Evolutionary conservation across 345 rosid species (phyloP), one percentile per base, ranked within the genome.

Genomic region (Jatropha curcas): DNA sequence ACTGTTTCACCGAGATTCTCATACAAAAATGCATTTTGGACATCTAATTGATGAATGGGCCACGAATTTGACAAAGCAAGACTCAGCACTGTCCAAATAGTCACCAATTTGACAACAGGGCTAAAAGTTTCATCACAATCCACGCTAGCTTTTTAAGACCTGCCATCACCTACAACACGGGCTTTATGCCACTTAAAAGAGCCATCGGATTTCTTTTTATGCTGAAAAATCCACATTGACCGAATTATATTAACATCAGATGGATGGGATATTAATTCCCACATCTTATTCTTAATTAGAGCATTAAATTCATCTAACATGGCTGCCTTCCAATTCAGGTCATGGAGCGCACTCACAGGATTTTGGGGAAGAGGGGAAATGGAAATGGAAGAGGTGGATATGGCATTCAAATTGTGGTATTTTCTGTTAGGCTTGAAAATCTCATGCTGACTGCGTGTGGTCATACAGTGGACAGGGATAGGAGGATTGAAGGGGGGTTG

Each of bases 111-210:
- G 7, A 66, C 70, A 11, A 66, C 37, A 3, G 35, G 70, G 28
- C 70, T 48, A 48, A 66, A 66, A 0, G 58, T 66, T 4, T 66
- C 59, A 0, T 51, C 71, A 67, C 27, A 67, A n/a, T 67, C 59
- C 3, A 50, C 25, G 3, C 71, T 45, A 9, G 2, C 28, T 19
- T 45, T 50, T 22, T 65, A 53, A n/a, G 55, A 19, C 31, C 31
- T 37, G 14, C 56, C 57, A 41, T 43, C 53, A 66, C 53, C 70
- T n/a, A 66, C 70, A 41, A 66, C 34, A 24, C 70, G 56, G 53
- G 57, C 59, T 67, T 67, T 67, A 28, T 67, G 58, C 58, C 60
- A 14, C 71, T 67, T 41, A 67, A 67, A 48, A 3, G 60, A 50
- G 13, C 71, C 59, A n/a, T 67, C 14, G 30, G 59, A 50, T 13